These are phyloP conservation scores for Colletotrichum echinochloae DNA, from an alignment of 2,329 filamentous ascomycete species.

Conservation along the genomic window DNA sequence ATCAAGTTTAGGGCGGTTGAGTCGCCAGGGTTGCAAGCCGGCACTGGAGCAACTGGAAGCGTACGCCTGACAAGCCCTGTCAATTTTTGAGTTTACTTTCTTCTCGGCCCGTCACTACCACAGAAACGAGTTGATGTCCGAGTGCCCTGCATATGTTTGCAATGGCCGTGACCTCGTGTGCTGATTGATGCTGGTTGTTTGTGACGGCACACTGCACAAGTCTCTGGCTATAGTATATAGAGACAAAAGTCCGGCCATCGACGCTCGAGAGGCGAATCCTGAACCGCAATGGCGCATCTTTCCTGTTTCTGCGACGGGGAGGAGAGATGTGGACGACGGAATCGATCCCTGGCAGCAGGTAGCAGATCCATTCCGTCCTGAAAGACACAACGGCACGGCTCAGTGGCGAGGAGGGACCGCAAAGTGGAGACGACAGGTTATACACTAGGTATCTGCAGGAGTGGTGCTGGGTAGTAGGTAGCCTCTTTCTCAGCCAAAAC, in stretches of 20 bases:
- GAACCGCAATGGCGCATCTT: background rate
- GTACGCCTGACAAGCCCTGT: background rate
- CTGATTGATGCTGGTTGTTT: background rate
- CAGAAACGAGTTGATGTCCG: slow-evolving; percentile 5
- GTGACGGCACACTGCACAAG: background rate
- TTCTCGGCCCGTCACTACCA: background rate
- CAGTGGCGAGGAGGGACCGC: slow-evolving; percentile 7
- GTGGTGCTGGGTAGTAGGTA: background rate
- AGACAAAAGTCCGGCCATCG: background rate
- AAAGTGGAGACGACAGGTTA: slow-evolving; percentile 10
- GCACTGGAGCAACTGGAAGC: slow-evolving; percentile 20
- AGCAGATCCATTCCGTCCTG: slow-evolving; percentile 4
- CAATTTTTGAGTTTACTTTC: background rate
- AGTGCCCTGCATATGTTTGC: slow-evolving; percentile 7
- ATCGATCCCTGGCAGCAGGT: background rate
- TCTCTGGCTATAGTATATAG: no score
- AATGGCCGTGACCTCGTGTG: slow-evolving; percentile 14
- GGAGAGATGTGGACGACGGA: background rate
- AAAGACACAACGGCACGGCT: background rate
- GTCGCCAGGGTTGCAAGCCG: background rate
- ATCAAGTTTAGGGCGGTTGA: background rate
- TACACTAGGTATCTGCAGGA: slow-evolving; percentile 19
- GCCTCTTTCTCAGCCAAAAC: background rate
- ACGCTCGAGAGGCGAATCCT: background rate
- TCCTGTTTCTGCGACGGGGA: background rate